phyloP scores from a whole-genome alignment of 2,329 filamentous ascomycete genomes.

The Iodosphaeria phyllophila region DNA sequence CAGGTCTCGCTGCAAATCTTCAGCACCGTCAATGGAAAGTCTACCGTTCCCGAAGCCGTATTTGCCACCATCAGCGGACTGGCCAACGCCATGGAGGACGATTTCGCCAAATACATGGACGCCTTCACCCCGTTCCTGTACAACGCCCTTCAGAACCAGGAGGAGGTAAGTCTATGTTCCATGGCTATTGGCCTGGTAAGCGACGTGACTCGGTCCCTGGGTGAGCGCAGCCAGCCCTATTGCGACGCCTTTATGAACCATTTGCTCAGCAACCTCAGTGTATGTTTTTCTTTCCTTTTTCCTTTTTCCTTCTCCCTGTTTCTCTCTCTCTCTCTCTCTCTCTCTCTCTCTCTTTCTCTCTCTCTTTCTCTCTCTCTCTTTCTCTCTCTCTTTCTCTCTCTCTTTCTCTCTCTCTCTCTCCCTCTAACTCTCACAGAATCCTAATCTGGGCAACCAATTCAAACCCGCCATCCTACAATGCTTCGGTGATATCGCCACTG shows the following conservation, averaged over 20 bases:
- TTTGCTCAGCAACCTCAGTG: constrained; percentile 75
- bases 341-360: constrained; percentile 31
- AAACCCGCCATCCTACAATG: constrained; percentile 96
- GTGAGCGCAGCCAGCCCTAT: constrained; percentile 79
- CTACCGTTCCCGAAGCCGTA: constrained; percentile 81
- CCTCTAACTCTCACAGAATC: constrained; percentile 38
- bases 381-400: constrained; percentile 1
- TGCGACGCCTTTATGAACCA: constrained; percentile 99
- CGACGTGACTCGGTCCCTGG: constrained; percentile 83
- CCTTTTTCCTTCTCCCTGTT: constrained; percentile 1
- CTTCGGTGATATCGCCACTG: constrained; percentile 92
- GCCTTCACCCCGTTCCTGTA: constrained; percentile 83
- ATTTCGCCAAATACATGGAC: constrained; percentile 96
- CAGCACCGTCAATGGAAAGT: constrained; percentile 60
- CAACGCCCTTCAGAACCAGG: constrained; percentile 86
- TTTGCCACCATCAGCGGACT: constrained; percentile 88
- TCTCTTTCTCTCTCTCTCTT: constrained; percentile 25
- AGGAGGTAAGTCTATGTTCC: constrained; percentile 82
- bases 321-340: no score
- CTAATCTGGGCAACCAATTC: constrained; percentile 81
- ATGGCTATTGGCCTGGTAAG: constrained; percentile 97
- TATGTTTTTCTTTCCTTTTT: constrained; percentile 20
- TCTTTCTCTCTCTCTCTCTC: neutral
- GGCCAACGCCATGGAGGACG: constrained; percentile 76
- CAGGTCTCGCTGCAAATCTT: constrained; percentile 68